A percentile compares a stretch with the other conserved stretches of the same genome.
Conservation (phyloP, 441 rosid genomes). For the Euphorbia schlechtendalii region DNA sequence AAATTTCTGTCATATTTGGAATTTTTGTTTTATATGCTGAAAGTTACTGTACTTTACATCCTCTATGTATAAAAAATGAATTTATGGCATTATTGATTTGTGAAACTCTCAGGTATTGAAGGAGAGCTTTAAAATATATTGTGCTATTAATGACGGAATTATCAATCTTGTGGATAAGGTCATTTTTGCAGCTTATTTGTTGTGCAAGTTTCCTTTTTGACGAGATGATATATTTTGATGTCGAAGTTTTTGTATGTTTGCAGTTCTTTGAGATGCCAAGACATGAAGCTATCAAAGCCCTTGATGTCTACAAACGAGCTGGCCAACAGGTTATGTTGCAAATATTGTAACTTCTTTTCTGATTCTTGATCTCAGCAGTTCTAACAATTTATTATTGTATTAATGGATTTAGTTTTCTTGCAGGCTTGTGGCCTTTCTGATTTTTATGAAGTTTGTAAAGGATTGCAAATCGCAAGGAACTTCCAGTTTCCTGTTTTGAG, state of each 20-base stretch:
- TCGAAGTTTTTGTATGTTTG: constrained; percentile 22
- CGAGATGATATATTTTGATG: constrained; percentile 5
- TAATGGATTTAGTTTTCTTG: constrained; percentile 14
- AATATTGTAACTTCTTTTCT: neutral
- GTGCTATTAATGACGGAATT: constrained; percentile 94
- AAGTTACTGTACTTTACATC: neutral
- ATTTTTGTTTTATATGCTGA: neutral
- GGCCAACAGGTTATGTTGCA: constrained; percentile 76
- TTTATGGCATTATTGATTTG: constrained; percentile 10
- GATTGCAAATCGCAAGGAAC: constrained; percentile 96
- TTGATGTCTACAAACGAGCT: constrained; percentile 87
- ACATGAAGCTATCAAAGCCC: constrained; percentile 90
- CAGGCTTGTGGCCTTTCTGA: constrained; percentile 91
- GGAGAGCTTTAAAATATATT: constrained; percentile 95
- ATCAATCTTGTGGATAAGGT: constrained; percentile 99
- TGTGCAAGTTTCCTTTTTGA: constrained; percentile 2
- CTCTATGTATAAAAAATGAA: neutral
- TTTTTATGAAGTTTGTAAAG: constrained; percentile 89
- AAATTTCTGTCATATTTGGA: constrained; percentile 4
- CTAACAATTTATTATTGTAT: neutral
- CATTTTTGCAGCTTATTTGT: constrained; percentile 14
- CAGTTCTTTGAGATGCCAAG: constrained; percentile 99
- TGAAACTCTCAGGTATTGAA: constrained; percentile 68
- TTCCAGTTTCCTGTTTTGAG: constrained; percentile 89
- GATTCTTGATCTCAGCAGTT: neutral